Base-by-base conservation (phyloP, 2,329 filamentous ascomycete genomes). In the Knufia petricola region DNA sequence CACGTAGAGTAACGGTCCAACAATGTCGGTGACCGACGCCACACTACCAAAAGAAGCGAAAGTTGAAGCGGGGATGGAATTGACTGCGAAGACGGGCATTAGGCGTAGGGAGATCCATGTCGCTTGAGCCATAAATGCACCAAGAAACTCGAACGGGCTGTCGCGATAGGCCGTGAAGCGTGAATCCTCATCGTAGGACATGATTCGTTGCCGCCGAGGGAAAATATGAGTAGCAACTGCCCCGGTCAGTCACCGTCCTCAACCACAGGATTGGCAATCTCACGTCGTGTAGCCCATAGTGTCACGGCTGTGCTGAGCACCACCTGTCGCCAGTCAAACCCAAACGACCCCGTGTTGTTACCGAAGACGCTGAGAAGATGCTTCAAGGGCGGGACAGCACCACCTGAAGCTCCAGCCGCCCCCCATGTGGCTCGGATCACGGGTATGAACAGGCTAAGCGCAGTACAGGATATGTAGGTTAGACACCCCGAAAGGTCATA, bases 31-130 rank as follows among this genome's bases (percentile, higher is more conserved):
- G 26, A 28, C 26, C 26, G 26, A 28, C 12, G 12, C 26, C 12
- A 28, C 6, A 12, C 26, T 28, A 28, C 12, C 12, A 6, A 28
- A 28, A 1, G 71, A 67, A 2, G 73, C 68, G 41, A 78, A 72
- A 1, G 72, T 66, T 2, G 68, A 65, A 1, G 74, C 68, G 0
- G 81, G 79, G 4, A 82, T n/a, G 71, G 77, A 68, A 62, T 84
- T 85, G 48, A 84, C 59, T 2, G 79, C 75, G 4, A 84, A 66
- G 7, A 85, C 74, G 9, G 82, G 82, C 56, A 83, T 69, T 3
- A 82, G 68, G 61, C 78, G 81, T n/a, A 84, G 68, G 1, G 77
- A 77, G 1, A 85, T 78, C 82, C 81, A 85, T 0, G 74, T 72
- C 4, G 81, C 81, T 63, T 85, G 82, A 2, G 74, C 76, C 56